Conservation (phyloP, 2,329 filamentous ascomycete genomes). For the Juglanconis juglandina region DNA sequence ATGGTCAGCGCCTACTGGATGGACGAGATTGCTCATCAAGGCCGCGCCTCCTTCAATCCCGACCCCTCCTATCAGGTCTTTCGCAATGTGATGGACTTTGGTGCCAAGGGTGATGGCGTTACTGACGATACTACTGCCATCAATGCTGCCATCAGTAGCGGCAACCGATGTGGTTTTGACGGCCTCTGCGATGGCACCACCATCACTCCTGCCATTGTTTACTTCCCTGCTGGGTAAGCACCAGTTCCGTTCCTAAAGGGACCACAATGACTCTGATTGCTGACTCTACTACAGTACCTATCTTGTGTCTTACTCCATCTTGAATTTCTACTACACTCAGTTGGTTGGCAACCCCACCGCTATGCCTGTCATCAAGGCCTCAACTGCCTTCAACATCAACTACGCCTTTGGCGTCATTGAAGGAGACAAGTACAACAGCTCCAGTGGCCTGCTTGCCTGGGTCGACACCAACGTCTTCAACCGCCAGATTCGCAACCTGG, state of each 20-base stretch:
- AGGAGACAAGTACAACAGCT: conserved; percentile 40
- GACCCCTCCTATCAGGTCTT: conserved; percentile 42
- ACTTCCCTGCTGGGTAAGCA: conserved; percentile 26
- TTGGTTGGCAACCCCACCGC: conserved; percentile 66
- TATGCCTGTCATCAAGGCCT: conserved; percentile 53
- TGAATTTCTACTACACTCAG: conserved; percentile 77
- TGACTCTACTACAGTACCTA: conserved; percentile 49
- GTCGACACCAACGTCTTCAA: conserved; percentile 59
- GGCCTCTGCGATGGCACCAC: conserved; percentile 31
- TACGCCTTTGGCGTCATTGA: conserved; percentile 44
- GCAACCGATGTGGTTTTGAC: conserved; percentile 40
- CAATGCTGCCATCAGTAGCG: conserved; percentile 41
- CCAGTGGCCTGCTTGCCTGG: conserved; percentile 40
- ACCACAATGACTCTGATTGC: background rate
- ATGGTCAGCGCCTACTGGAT: conserved; percentile 34
- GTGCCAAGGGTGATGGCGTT: conserved; percentile 38
- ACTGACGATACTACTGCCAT: conserved; percentile 58
- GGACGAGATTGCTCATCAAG: conserved; percentile 44
- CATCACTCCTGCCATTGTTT: conserved; percentile 26
- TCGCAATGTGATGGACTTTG: conserved; percentile 46
- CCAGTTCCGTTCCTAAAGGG: background rate
- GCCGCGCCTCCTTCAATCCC: conserved; percentile 43
- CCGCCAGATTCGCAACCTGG: conserved; percentile 55
- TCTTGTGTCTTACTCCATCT: conserved; percentile 63
- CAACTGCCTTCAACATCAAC: conserved; percentile 38